Evolutionary conservation across 1,139 yeast species (phyloP), one percentile per base, ranked within the genome.

Genomic region (Yamadazyma diospyri): DNA sequence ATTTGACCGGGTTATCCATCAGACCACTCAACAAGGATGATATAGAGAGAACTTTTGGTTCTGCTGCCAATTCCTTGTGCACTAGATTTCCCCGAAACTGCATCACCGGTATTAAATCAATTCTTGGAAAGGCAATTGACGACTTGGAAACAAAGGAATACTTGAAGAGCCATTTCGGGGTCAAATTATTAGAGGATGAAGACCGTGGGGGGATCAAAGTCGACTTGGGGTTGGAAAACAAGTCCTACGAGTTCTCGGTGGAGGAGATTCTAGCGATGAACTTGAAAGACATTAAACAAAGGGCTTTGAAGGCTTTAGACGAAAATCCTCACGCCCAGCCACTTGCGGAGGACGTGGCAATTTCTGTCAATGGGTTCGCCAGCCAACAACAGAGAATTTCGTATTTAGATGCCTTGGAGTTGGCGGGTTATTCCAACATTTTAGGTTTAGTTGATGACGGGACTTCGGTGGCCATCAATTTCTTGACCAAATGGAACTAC

Each of bases 261-360:
- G 97, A 92, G 58, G 97, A 92, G 55, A 53, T 85, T 1, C 59
- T 84, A 32, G 97, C 94, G 5, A 89, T 92, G 98, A 69, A 72
- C 34, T 64, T 92, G 40, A 70, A 72, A 37, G 83, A 86, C 38
- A 67, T 86, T 41, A 76, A 77, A 40, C 49, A 54, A 4, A 71
- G 96, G 38, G 95, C 95, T 2, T 67, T 65, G 35, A 41, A 46
- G 16, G 59, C 59, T n/a, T 56, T 69, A 41, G 51, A 51, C n/a
- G 41, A 48, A 16, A 58, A 57, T 32, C 57, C 64, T 2, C 43
- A 41, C 23, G 67, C 69, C 8, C 50, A 56, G 31, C 40, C 49
- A 21, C 41, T 61, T 11, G 75, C 82, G 18, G 71, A 68, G 32
- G 95, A 87, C 47, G 76, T 74, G 18, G 87, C 85, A 2, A 58